Conservation (phyloP, 352 stramenopile species). For the Plasmopara viticola region DNA sequence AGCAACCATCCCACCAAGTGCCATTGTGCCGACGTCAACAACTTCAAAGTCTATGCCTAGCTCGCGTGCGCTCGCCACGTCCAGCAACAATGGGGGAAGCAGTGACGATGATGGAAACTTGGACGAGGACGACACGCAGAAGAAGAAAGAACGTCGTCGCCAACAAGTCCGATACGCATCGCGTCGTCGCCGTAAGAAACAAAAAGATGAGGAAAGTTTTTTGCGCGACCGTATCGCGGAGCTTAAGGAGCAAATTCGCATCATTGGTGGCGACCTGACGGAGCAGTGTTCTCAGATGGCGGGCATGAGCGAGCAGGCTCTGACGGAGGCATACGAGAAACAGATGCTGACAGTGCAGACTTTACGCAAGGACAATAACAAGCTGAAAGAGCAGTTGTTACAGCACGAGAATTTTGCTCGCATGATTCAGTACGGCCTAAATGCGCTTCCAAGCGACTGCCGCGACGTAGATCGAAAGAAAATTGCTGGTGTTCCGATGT, state of each 20-base stretch:
- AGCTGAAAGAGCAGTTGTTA: constrained; percentile 72
- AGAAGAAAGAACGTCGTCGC: constrained; percentile 77
- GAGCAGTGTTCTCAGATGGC: constrained; percentile 79
- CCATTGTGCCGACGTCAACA: constrained; percentile 34
- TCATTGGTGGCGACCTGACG: constrained; percentile 69
- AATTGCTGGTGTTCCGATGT: constrained; percentile 61
- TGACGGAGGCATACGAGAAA: constrained; percentile 78
- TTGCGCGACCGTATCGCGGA: constrained; percentile 74
- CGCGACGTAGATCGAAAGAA: constrained; percentile 75
- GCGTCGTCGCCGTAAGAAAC: constrained; percentile 73
- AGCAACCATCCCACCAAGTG: constrained; percentile 19
- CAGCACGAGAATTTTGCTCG: constrained; percentile 82
- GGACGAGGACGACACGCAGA: constrained; percentile 49
- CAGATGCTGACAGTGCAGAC: constrained; percentile 77
- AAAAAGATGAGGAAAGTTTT: constrained; percentile 80
- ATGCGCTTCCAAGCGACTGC: constrained; percentile 68
- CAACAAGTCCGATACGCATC: constrained; percentile 78
- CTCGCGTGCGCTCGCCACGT: constrained; percentile 39
- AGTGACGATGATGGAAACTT: constrained; percentile 47
- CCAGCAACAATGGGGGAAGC: constrained; percentile 43
- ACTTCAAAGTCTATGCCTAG: constrained; percentile 22
- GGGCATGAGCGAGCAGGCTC: constrained; percentile 71
- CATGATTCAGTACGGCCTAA: constrained; percentile 81
- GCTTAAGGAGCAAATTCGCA: constrained; percentile 80
- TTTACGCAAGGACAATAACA: constrained; percentile 79